phyloP scores from a whole-genome alignment of 129 eudicot genomes.

The Flaveria brownii region DNA sequence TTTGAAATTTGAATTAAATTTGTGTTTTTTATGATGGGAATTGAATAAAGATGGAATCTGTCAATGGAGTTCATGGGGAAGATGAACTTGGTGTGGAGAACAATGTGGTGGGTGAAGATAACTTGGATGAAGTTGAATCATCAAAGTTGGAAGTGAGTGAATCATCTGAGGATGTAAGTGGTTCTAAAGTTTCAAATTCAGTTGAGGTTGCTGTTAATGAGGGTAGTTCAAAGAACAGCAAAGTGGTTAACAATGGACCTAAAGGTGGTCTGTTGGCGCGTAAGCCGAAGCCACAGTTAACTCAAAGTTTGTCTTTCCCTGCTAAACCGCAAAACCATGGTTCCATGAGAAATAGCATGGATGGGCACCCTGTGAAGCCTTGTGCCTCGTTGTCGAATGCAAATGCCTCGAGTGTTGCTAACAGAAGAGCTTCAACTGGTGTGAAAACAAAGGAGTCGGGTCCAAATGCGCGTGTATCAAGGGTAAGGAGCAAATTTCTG shows the following conservation, averaged over 20 bases:
- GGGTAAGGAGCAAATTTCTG: constrained; percentile 38
- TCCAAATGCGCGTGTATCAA: constrained; percentile 40
- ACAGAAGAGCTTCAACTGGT: constrained; percentile 47
- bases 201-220: constrained; percentile 29
- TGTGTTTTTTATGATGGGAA: constrained; percentile 22
- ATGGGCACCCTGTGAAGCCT: constrained; percentile 50
- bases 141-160: constrained; percentile 40
- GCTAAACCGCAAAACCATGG: constrained; percentile 44
- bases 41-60: constrained; percentile 59
- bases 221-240: constrained; percentile 46
- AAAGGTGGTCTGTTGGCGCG: constrained; percentile 34
- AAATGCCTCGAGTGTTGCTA: constrained; percentile 39
- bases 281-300: constrained; percentile 45
- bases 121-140: constrained; percentile 34
- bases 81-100: constrained; percentile 44
- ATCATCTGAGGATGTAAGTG: constrained; percentile 40
- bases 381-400: constrained; percentile 37
- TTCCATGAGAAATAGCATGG: constrained; percentile 58
- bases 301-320: constrained; percentile 73
- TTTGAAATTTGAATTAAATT: constrained; percentile 5
- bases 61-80: constrained; percentile 55
- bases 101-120: constrained; percentile 30
- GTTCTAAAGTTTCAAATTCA: constrained; percentile 32
- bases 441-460: constrained; percentile 45
- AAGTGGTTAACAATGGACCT: constrained; percentile 42